Conservation (phyloP, 2,329 filamentous ascomycete species). For the Colletotrichum sp. region DNA sequence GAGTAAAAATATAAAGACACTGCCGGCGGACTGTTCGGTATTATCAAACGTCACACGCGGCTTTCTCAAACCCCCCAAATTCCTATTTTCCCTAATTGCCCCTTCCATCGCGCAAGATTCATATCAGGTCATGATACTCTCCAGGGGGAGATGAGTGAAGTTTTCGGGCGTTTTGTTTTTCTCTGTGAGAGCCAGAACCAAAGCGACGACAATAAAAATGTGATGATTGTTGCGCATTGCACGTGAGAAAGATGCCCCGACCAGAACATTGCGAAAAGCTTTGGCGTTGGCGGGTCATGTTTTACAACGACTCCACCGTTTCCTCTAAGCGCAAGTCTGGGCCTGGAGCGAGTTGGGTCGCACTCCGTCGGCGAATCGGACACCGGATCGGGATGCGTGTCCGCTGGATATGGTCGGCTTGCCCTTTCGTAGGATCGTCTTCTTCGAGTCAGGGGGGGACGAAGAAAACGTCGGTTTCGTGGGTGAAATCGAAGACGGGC, state of each 20-base stretch:
- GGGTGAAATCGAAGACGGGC: conserved; percentile 60
- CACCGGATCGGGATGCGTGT: conserved; percentile 42
- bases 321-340: conserved; percentile 41
- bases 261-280: conserved; percentile 16
- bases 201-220: conserved; percentile 12
- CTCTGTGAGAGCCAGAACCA: conserved; percentile 16
- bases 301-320: conserved; percentile 9
- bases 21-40: not conserved
- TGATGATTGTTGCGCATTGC: conserved; percentile 7
- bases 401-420: conserved; percentile 41
- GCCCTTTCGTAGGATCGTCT: conserved; percentile 50
- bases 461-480: conserved; percentile 33
- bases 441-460: conserved; percentile 40
- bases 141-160: conserved; percentile 21
- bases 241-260: conserved; percentile 5
- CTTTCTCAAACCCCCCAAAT: conserved; percentile 15
- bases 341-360: conserved; percentile 35
- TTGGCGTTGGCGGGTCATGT: conserved; percentile 16
- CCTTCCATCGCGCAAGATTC: conserved; percentile 22
- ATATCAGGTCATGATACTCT: conserved; percentile 24
- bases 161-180: conserved; percentile 19
- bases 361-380: conserved; percentile 46
- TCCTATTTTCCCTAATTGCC: conserved; percentile 15
- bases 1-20: conserved; percentile 14
- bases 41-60: not conserved